Percentiles rank a stretch among this genome's conserved stretches.
phyloP scores from a whole-genome alignment of 495 filamentous ascomycete genomes.

The Talaromyces adpressus region DNA sequence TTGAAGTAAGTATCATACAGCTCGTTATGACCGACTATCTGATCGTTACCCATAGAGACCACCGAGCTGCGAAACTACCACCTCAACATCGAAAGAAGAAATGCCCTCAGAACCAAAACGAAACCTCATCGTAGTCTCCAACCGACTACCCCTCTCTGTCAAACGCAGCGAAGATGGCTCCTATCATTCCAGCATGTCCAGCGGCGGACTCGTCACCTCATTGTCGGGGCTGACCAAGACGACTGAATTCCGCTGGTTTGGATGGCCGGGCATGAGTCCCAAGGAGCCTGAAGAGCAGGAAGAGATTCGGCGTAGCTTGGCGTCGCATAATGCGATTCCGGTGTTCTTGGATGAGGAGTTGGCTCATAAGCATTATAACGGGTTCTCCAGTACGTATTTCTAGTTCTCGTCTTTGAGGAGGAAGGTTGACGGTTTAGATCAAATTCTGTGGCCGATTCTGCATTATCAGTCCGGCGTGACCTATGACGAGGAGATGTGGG shows the following conservation, averaged over 20 bases:
- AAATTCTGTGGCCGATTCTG: conserved; percentile 91
- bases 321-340: conserved; percentile 43
- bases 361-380: conserved; percentile 53
- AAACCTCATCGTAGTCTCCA: conserved; percentile 74
- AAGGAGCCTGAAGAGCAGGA: conserved; percentile 32
- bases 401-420: neutral
- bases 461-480: conserved; percentile 91
- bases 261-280: conserved; percentile 76
- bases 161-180: conserved; percentile 63
- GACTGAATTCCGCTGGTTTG: conserved; percentile 86
- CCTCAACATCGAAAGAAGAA: neutral
- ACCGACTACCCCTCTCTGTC: conserved; percentile 82
- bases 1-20: neutral
- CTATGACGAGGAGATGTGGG: conserved; percentile 82
- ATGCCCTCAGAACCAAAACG: conserved; percentile 13
- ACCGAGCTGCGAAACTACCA: too few species aligned
- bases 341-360: conserved; percentile 48
- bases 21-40: neutral
- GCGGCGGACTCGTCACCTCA: conserved; percentile 82
- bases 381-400: conserved; percentile 43
- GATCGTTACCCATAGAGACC: neutral
- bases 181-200: conserved; percentile 76
- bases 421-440: conserved; percentile 48
- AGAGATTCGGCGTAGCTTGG: conserved; percentile 34
- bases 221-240: conserved; percentile 78